Percentiles rank a stretch among this genome's conserved stretches.
phyloP scores from a whole-genome alignment of 306 rosid genomes.

The Canavalia gladiata region DNA sequence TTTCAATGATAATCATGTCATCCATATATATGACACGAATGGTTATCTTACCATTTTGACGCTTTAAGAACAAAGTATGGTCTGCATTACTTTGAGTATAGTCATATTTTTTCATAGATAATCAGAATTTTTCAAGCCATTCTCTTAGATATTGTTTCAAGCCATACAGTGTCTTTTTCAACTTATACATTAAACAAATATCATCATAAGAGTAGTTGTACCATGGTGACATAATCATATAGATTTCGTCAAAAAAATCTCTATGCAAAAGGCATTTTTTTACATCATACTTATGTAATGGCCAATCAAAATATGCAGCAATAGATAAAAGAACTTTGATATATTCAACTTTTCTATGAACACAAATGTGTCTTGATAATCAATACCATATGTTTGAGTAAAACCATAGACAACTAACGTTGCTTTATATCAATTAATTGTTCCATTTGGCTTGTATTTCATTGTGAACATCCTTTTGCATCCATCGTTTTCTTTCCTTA shows the following conservation, averaged over 20 bases:
- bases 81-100: background rate
- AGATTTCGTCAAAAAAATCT: background rate
- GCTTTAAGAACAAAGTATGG: background rate
- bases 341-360: too few relatives aligned
- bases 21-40: background rate
- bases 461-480: background rate
- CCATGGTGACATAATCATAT: background rate
- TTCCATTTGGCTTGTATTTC: background rate
- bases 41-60: background rate
- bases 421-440: background rate
- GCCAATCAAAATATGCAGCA: background rate
- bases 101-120: background rate
- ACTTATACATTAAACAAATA: background rate
- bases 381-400: background rate
- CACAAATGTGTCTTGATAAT: background rate
- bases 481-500: background rate
- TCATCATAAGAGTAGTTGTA: background rate
- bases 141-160: background rate
- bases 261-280: too few relatives aligned
- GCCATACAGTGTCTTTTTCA: background rate
- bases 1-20: background rate
- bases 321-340: background rate
- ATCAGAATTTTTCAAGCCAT: background rate
- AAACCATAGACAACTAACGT: background rate
- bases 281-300: too few relatives aligned